Evolutionary conservation across 169 alveolate genomes (phyloP).

Genomic region (Sarcocystis neurona): DNA sequence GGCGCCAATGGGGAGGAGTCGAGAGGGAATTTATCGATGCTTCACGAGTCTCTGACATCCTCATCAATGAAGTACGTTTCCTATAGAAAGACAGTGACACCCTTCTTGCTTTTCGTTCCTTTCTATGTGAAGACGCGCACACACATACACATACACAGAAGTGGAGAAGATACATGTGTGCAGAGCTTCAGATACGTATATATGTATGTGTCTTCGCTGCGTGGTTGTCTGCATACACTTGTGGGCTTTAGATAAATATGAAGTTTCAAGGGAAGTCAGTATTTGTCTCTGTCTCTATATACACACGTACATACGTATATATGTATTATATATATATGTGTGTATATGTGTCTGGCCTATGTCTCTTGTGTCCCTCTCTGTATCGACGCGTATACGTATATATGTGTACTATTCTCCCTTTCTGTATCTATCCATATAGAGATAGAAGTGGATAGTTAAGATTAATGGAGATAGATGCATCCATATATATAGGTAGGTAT

Average conservation of each 20-base stretch:
- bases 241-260: no score
- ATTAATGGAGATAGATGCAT: no score
- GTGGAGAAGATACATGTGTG: no score
- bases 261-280: no score
- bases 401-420: no score
- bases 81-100: background rate
- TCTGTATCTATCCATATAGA: no score
- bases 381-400: no score
- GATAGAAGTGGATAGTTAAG: no score
- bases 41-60: slow-evolving; percentile 13
- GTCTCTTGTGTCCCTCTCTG: background rate
- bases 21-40: slow-evolving; percentile 7
- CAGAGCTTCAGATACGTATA: no score
- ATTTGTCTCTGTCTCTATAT: background rate
- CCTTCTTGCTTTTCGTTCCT: background rate
- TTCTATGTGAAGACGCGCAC: background rate
- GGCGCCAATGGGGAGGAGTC: slow-evolving; percentile 17
- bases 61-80: background rate
- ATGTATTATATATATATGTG: background rate
- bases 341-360: background rate
- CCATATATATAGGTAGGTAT: no score
- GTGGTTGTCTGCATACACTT: no score
- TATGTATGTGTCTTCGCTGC: no score
- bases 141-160: background rate
- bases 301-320: background rate